Base-by-base conservation (phyloP, 2,329 filamentous ascomycete genomes). In the Diaporthe caulivora region DNA sequence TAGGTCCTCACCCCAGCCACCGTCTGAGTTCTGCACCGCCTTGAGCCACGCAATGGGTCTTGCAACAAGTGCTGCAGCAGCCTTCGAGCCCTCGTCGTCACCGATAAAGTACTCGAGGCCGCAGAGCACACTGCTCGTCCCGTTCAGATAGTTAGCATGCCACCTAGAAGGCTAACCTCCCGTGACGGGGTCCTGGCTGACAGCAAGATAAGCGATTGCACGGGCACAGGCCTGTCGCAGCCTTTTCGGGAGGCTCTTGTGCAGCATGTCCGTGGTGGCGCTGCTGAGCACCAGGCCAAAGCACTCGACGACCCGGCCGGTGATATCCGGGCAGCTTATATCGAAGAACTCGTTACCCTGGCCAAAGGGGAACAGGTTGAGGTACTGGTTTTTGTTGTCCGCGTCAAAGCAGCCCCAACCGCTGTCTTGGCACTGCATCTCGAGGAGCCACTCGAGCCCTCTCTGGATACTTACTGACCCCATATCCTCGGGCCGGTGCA, bases 331-430 rank as follows among this genome's bases (percentile, higher is more conserved):
- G 2, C 75, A 77, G 10, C 78, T 80, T 1, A 80, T 79, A 60
- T 84, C 82, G 53, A 79, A 82, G 18, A 84, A 76, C 15, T 74
- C 76, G 29, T 81, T 75, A 78, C 82, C 82, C 69, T 84, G 81
- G 42, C 77, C 80, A 74, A 84, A 84, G 1, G 81, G 81, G 37
- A 82, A 80, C 26, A 79, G 79, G 55, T 84, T 81, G 8, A 83
- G 73, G 40, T 78, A 83, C 0, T 78, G 70, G 40, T 77, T 76
- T 70, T 83, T 75, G 67, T 83, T 83, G 8, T 81, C 76, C 5
- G 73, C 42, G 64, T 83, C 82, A 58, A 84, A 83, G 8, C 79
- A 80, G 2, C 70, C 81, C 81, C 81, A 84, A 0, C 82, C 82
- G 42, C 81, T 81, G 68, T 83, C 82, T 1, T 51, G n/a, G 70